These are phyloP conservation scores for Lachnellula occidentalis DNA, from an alignment of 2,329 filamentous ascomycete species.

Conservation along the genomic window DNA sequence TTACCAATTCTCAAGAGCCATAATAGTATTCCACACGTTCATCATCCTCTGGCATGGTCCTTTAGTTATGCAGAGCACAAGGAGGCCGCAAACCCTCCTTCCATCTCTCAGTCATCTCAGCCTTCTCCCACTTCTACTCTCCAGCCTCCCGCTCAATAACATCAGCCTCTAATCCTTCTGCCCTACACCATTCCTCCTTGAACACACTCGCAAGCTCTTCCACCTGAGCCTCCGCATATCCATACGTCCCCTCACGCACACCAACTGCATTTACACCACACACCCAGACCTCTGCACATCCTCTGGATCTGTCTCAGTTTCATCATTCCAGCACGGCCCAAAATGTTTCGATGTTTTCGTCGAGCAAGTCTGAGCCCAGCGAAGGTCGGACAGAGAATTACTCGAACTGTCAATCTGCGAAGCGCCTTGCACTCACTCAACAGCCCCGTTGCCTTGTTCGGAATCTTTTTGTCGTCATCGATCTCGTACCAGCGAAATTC, in stretches of 20 bases:
- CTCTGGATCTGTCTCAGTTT: background rate
- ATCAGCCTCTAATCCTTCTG: background rate
- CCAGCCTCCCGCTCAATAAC: background rate
- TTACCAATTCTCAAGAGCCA: background rate
- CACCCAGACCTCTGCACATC: background rate
- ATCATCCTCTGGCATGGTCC: background rate
- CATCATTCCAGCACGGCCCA: background rate
- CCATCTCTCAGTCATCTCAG: background rate
- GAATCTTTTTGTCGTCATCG: too few species aligned
- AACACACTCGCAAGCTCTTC: background rate
- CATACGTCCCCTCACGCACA: background rate
- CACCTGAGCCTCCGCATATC: background rate
- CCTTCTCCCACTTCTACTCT: background rate
- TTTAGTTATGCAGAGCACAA: background rate
- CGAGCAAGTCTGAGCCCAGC: background rate
- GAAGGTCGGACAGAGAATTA: background rate
- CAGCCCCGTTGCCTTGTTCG: background rate
- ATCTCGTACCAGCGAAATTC: background rate
- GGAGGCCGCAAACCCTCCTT: background rate
- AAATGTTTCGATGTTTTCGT: background rate
- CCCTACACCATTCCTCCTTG: background rate
- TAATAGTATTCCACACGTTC: background rate
- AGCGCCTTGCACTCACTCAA: background rate
- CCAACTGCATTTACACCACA: background rate
- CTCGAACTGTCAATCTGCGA: background rate